phyloP scores from a whole-genome alignment of 2,329 filamentous ascomycete species.

The Aaosphaeria arxii region DNA sequence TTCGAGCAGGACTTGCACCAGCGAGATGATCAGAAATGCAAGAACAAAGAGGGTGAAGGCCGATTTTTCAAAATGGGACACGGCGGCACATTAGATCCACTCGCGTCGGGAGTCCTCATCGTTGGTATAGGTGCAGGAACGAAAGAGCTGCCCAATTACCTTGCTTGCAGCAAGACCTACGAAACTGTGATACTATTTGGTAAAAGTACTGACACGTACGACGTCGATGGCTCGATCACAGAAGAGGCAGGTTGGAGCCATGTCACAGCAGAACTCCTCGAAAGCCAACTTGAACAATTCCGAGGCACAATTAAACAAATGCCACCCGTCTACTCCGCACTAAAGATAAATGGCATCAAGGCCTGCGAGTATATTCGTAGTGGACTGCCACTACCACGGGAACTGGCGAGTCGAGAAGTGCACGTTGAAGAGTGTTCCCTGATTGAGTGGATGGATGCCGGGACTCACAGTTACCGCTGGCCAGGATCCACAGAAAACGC shows the following conservation, averaged over 20 bases:
- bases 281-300: slow-evolving; percentile 15
- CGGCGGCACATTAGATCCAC: slow-evolving; percentile 28
- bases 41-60: neutral
- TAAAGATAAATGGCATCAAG: slow-evolving; percentile 28
- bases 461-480: slow-evolving; percentile 13
- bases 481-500: slow-evolving; percentile 5
- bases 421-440: slow-evolving; percentile 23
- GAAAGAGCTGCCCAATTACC: slow-evolving; percentile 21
- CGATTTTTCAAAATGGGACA: slow-evolving; percentile 26
- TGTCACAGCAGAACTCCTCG: slow-evolving; percentile 16
- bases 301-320: slow-evolving; percentile 20
- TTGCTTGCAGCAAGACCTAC: slow-evolving; percentile 27
- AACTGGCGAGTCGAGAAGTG: slow-evolving; percentile 25
- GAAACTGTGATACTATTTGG: slow-evolving; percentile 27
- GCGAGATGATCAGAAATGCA: neutral
- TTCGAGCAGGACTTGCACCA: neutral
- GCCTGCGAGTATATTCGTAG: slow-evolving; percentile 26
- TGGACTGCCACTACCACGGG: slow-evolving; percentile 20
- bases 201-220: slow-evolving; percentile 28
- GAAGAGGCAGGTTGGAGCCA: slow-evolving; percentile 11
- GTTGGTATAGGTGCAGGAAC: slow-evolving; percentile 29
- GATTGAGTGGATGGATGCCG: slow-evolving; percentile 20
- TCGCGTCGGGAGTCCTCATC: slow-evolving; percentile 28
- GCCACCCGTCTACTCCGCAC: slow-evolving; percentile 26
- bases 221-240: slow-evolving; percentile 17